These are phyloP conservation scores for Pseudocercospora fijiensis DNA, from an alignment of 2,329 filamentous ascomycete genomes.

Conservation along the genomic window DNA sequence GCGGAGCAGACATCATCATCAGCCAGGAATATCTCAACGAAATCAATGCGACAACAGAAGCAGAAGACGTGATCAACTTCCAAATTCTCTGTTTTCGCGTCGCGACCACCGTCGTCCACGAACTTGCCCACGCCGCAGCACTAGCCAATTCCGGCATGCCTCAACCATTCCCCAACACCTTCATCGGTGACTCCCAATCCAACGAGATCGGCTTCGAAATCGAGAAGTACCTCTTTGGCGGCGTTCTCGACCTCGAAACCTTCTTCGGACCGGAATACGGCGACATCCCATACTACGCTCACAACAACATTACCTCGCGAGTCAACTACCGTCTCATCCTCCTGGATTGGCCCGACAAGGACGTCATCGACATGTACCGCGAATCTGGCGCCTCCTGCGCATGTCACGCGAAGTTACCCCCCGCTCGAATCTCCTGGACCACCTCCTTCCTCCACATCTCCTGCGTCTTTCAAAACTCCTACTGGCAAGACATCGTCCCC, in stretches of 20 bases:
- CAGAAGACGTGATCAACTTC: not conserved
- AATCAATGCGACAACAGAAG: not conserved
- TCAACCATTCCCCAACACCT: not conserved
- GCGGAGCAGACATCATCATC: not conserved
- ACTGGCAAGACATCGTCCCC: not conserved
- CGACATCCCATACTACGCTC: not conserved
- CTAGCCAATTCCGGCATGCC: not conserved
- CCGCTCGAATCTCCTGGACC: not conserved
- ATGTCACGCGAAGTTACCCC: not conserved
- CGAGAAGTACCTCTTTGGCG: not conserved
- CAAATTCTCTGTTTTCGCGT: not conserved
- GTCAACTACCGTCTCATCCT: not conserved
- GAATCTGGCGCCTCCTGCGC: not conserved
- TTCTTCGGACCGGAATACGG: not conserved
- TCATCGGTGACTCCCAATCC: not conserved
- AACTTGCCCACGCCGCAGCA: not conserved
- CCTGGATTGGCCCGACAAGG: not conserved
- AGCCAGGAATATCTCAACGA: not conserved
- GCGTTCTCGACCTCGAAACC: not conserved
- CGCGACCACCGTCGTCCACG: not conserved
- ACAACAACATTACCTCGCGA: not conserved
- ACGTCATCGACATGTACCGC: not conserved
- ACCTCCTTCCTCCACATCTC: not conserved
- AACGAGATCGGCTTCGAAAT: not conserved
- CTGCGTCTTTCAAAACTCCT: not conserved